Base-by-base conservation (phyloP, 805 yeast genomes). In the Pichia gijzeniarum region DNA sequence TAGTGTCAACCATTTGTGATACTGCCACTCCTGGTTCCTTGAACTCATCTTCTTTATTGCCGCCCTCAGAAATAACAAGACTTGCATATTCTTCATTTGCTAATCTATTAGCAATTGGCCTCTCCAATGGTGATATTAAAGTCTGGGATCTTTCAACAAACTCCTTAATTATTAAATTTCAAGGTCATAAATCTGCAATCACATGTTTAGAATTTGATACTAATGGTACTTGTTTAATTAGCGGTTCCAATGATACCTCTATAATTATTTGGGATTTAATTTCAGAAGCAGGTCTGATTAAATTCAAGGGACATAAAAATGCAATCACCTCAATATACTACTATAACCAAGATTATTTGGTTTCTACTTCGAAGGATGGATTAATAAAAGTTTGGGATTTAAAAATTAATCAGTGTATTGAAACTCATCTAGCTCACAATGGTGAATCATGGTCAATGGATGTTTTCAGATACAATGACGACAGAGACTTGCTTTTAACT, bases 231-330 rank as follows among this genome's bases (percentile, higher is more conserved):
- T 71, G 93, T 50, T 68, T 93, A 16, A 75, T 82, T 28, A 85
- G 95, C 5, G 99, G 98, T 2, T 82, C 96, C 1, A 76, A 77
- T 40, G 99, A 93, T 63, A 76, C 96, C 4, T 71, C 77, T 44
- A 78, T 91, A 30, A 83, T 93, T 50, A 72, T 89, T 53, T 93
- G 99, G 99, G 99, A 93, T 68, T 74, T 93, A 45, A 90, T 93
- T 14, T 85, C 87, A 9, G 99, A 93, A 69, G 80, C 77, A 22
- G 99, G 99, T 12, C 65, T 91, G 30, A 85, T 77, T 68, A 83
- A 91, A 57, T 72, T 93, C 49, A 79, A 85, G 61, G 89, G 97
- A 5, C 99, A 93, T 63, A 82, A 85, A 61, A 91, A 88, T 53
- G 85, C 82, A 53, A 83, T 93, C 53, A 90, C 96, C 1, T 95